Conservation (phyloP, 2,329 filamentous ascomycete species). For the Aureobasidium subglaciale region DNA sequence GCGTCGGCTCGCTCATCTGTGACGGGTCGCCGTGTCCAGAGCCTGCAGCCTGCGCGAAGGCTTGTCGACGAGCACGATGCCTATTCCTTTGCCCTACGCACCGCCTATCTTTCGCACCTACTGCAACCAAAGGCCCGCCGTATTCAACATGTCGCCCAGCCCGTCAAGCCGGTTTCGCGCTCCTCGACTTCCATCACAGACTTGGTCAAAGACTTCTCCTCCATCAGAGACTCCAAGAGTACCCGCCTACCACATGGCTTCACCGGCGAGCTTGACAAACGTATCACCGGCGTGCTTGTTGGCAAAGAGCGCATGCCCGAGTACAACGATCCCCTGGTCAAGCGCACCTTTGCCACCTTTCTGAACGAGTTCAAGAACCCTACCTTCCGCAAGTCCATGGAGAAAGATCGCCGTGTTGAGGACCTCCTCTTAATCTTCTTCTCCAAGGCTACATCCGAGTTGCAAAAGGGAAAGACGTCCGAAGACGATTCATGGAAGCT, state of each 20-base stretch:
- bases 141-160: constrained; percentile 70
- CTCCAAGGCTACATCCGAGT: constrained; percentile 84
- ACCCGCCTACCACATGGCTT: constrained; percentile 65
- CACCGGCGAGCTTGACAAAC: constrained; percentile 64
- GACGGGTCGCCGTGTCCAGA: constrained; percentile 36
- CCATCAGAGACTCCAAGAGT: constrained; percentile 61
- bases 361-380: constrained; percentile 88
- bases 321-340: constrained; percentile 83
- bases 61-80: constrained; percentile 61
- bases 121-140: constrained; percentile 84
- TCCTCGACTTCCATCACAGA: constrained; percentile 68
- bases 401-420: constrained; percentile 89
- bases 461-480: constrained; percentile 66
- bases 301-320: constrained; percentile 79
- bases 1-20: constrained; percentile 26
- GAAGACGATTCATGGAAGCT: constrained; percentile 86
- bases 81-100: constrained; percentile 82
- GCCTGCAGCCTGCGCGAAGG: constrained; percentile 35
- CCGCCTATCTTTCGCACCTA: constrained; percentile 86
- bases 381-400: constrained; percentile 80
- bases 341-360: constrained; percentile 89
- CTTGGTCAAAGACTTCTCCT: constrained; percentile 78
- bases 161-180: constrained; percentile 54
- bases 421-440: constrained; percentile 94
- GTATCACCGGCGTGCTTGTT: constrained; percentile 71